Evolutionary conservation across 148 eudicot genomes (phyloP).

Genomic region (Simmondsia chinensis): DNA sequence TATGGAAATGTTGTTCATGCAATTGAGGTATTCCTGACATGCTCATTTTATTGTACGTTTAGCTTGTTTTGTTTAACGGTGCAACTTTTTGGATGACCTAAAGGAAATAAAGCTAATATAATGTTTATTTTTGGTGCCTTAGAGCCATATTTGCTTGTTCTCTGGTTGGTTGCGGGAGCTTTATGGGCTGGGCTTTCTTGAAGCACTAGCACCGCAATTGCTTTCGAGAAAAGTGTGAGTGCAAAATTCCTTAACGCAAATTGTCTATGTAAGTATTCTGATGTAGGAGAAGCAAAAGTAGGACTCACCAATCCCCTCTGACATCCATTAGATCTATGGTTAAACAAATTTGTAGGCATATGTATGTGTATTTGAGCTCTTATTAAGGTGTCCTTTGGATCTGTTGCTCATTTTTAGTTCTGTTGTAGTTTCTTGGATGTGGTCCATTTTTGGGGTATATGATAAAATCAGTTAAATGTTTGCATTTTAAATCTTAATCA

Average conservation of each 20-base stretch:
- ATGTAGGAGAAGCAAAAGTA: too few species aligned
- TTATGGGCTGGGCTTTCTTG: conserved; percentile 84
- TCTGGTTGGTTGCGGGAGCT: conserved; percentile 92
- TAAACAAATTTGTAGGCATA: too few species aligned
- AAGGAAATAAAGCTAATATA: neutral
- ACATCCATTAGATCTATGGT: too few species aligned
- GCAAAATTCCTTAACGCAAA: neutral
- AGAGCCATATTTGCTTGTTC: conserved; percentile 87
- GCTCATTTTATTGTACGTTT: neutral
- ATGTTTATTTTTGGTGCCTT: conserved; percentile 12
- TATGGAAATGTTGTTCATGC: conserved; percentile 61
- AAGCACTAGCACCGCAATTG: conserved; percentile 69
- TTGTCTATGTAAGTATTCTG: neutral
- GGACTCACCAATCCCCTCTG: too few species aligned
- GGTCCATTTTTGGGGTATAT: too few species aligned
- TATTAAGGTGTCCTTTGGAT: too few species aligned
- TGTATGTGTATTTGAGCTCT: too few species aligned
- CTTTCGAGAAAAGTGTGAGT: conserved; percentile 90
- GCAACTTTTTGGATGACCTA: neutral
- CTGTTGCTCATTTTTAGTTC: too few species aligned
- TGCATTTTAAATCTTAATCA: too few species aligned
- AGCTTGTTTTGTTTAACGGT: neutral
- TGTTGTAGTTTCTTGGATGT: too few species aligned
- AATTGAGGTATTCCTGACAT: conserved; percentile 57
- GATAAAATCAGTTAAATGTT: too few species aligned